These are phyloP conservation scores for Phytophthora rubi DNA, from an alignment of 352 stramenopile species.

Conservation along the genomic window DNA sequence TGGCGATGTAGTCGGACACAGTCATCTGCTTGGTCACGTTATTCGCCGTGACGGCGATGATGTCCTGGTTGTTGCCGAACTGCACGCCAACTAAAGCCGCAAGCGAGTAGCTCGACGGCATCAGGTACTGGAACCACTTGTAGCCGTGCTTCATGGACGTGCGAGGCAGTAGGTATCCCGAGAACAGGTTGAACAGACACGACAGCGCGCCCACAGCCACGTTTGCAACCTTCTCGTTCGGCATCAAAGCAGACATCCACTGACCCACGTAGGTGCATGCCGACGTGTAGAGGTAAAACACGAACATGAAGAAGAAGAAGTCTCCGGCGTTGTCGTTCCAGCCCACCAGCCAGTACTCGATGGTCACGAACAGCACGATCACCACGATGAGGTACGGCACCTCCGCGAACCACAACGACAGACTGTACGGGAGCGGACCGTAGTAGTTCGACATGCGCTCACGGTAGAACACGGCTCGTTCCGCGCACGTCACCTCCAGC, in stretches of 20 bases:
- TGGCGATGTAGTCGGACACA: background rate
- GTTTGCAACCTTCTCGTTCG: slow-evolving; percentile 69
- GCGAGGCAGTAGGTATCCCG: slow-evolving; percentile 49
- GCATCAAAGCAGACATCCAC: slow-evolving; percentile 67
- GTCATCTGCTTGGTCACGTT: background rate
- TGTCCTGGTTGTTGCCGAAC: background rate
- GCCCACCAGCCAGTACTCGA: slow-evolving; percentile 69
- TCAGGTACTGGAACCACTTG: slow-evolving; percentile 65
- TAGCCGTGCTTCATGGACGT: slow-evolving; percentile 50
- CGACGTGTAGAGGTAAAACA: slow-evolving; percentile 62
- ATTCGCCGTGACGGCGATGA: background rate
- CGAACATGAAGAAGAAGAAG: slow-evolving; percentile 39
- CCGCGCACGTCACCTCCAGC: slow-evolving; percentile 53
- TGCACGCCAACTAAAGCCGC: background rate
- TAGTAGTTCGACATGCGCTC: slow-evolving; percentile 79
- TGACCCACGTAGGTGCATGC: slow-evolving; percentile 62
- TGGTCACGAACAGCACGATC: slow-evolving; percentile 42
- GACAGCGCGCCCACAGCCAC: slow-evolving; percentile 65
- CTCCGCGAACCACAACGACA: slow-evolving; percentile 62
- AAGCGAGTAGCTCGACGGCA: background rate
- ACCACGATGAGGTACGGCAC: slow-evolving; percentile 61
- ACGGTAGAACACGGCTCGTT: slow-evolving; percentile 65
- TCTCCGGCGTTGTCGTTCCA: slow-evolving; percentile 34
- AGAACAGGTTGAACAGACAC: slow-evolving; percentile 65
- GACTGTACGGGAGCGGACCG: slow-evolving; percentile 57